These are phyloP conservation scores for Acanthamoeba lugdunensis DNA, from an alignment of 208 protist species.

Conservation along the genomic window DNA sequence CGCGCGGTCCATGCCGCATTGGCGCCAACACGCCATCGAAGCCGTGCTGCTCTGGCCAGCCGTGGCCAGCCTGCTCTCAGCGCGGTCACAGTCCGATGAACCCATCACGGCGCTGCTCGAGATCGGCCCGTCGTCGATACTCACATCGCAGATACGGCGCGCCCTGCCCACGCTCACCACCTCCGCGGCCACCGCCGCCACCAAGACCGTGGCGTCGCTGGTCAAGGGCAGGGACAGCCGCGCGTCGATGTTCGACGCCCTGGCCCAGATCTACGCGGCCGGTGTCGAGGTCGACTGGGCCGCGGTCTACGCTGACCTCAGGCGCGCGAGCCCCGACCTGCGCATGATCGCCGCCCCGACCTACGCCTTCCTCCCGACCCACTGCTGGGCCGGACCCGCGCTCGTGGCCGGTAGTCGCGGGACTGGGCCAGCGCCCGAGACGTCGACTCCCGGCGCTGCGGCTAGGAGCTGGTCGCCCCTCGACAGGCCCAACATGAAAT, in stretches of 20 bases:
- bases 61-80: not conserved
- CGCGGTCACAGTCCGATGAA: not conserved
- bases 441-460: no score
- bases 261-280: conserved; percentile 35
- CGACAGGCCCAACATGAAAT: not conserved
- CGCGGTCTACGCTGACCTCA: conserved; percentile 30
- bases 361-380: conserved; percentile 38
- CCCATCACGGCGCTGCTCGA: conserved; percentile 22
- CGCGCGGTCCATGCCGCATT: conserved; percentile 31
- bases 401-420: no score
- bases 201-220: not conserved
- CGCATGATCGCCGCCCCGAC: not conserved
- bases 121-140: conserved; percentile 24
- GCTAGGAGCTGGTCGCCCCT: not conserved
- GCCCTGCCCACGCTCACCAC: not conserved
- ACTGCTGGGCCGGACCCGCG: not conserved
- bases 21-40: conserved; percentile 40
- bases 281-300: conserved; percentile 23
- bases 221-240: conserved; percentile 55
- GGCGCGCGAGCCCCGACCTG: not conserved
- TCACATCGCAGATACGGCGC: conserved; percentile 32
- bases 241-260: conserved; percentile 30
- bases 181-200: not conserved
- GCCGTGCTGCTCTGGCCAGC: conserved; percentile 55
- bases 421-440: no score